Percentiles rank a stretch among this genome's conserved stretches.
Evolutionary conservation across 768 basidiomycete genomes (phyloP).

Genomic region (Leccinum disarticulatum): DNA sequence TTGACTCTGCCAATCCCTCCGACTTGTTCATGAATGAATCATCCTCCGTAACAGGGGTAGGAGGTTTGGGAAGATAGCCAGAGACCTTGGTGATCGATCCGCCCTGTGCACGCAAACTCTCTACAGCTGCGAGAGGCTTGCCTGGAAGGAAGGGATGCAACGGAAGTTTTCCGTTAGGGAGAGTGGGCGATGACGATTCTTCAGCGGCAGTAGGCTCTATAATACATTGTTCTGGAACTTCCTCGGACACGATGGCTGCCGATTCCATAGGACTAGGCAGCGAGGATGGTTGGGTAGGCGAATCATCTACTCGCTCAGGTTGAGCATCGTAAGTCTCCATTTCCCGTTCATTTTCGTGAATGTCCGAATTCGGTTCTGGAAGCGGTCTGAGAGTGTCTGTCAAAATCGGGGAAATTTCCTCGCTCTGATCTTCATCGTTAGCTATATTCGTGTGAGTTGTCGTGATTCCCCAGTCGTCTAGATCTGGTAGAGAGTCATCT

Average conservation of each 20-base stretch:
- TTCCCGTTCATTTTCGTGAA: constrained; percentile 21
- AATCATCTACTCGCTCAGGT: constrained; percentile 7
- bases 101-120: constrained; percentile 16
- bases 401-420: constrained; percentile 66
- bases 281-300: constrained; percentile 9
- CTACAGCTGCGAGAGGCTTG: constrained; percentile 39
- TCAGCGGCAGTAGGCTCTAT: constrained; percentile 11
- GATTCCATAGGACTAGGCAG: constrained; percentile 6
- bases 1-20: constrained; percentile 29
- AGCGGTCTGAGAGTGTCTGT: constrained; percentile 62
- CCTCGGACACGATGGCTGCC: constrained; percentile 1
- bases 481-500: constrained; percentile 74
- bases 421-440: constrained; percentile 30
- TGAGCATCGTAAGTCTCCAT: constrained; percentile 20
- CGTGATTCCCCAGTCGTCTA: constrained; percentile 82
- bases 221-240: constrained; percentile 21
- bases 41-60: constrained; percentile 7
- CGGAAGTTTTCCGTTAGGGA: constrained; percentile 22
- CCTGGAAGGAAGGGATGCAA: constrained; percentile 48
- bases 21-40: constrained; percentile 14
- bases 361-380: constrained; percentile 44
- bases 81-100: constrained; percentile 16
- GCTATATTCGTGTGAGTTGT: constrained; percentile 36
- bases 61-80: constrained; percentile 14
- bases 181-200: constrained; percentile 6